These are phyloP conservation scores for Apostasia shenzhenica DNA, from an alignment of 106 monocot genomes.

Conservation along the genomic window DNA sequence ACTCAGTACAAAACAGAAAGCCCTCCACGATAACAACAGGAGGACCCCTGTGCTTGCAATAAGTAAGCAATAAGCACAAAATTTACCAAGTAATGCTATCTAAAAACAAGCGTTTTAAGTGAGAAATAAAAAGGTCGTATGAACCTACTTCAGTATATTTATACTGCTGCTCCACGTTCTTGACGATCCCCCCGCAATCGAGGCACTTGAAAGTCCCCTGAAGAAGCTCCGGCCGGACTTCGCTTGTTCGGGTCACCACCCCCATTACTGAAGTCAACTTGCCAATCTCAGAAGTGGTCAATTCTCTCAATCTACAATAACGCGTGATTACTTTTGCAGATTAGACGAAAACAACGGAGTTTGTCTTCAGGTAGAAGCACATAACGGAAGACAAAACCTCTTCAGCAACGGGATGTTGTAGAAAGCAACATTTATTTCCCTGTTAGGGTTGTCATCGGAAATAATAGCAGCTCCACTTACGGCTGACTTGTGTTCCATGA, in stretches of 20 bases:
- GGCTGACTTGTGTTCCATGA: slow-evolving; percentile 47
- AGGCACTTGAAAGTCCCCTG: slow-evolving; percentile 89
- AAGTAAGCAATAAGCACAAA: too few species aligned
- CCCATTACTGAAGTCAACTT: slow-evolving; percentile 94
- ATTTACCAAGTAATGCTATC: background rate
- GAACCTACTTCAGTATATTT: slow-evolving; percentile 84
- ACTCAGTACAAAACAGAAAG: background rate
- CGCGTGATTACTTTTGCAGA: background rate
- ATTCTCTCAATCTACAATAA: slow-evolving; percentile 66
- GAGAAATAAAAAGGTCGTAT: background rate
- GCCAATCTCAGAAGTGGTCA: slow-evolving; percentile 88
- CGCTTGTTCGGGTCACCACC: slow-evolving; percentile 94
- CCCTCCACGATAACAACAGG: too few species aligned
- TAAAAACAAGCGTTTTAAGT: background rate
- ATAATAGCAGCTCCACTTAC: slow-evolving; percentile 50
- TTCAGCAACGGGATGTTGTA: slow-evolving; percentile 91
- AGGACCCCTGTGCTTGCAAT: too few species aligned
- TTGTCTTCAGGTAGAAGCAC: background rate
- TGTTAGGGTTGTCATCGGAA: slow-evolving; percentile 65
- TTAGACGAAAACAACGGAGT: background rate
- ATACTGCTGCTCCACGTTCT: slow-evolving; percentile 96
- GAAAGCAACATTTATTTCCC: slow-evolving; percentile 83
- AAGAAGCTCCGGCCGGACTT: slow-evolving; percentile 97
- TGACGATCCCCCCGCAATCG: slow-evolving; percentile 59
- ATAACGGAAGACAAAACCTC: slow-evolving; percentile 37